These are phyloP conservation scores for Schizonepeta tenuifolia DNA, from an alignment of 257 asterid genomes.

Conservation along the genomic window DNA sequence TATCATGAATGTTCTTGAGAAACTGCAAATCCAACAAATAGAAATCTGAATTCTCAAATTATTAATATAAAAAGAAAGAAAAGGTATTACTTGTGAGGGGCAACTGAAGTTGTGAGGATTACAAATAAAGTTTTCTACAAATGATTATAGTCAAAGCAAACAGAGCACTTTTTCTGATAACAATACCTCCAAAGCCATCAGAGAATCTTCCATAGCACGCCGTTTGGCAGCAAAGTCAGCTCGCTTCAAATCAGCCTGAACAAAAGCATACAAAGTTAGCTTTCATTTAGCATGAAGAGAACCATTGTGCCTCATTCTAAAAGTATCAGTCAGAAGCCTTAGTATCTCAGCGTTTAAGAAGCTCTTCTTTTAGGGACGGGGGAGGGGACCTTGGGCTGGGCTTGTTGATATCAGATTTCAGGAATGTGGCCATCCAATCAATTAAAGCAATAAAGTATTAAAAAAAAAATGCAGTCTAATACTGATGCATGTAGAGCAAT, in stretches of 20 bases:
- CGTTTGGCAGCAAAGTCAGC: conserved; percentile 86
- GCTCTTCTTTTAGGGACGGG: background rate
- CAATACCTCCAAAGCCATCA: conserved; percentile 83
- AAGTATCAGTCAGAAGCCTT: background rate
- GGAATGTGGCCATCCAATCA: background rate
- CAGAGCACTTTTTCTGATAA: conserved; percentile 16
- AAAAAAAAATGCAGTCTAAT: background rate
- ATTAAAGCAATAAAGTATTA: background rate
- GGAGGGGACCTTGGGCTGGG: background rate
- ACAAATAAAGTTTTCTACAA: conserved; percentile 11
- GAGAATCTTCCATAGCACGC: conserved; percentile 93
- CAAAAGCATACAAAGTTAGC: conserved; percentile 29
- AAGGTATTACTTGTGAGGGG: conserved; percentile 17
- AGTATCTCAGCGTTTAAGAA: background rate
- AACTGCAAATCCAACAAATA: conserved; percentile 67
- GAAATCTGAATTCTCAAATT: conserved; percentile 36
- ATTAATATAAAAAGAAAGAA: conserved; percentile 23
- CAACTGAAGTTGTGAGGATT: conserved; percentile 1
- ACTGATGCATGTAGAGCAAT: background rate
- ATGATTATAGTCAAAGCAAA: conserved; percentile 6
- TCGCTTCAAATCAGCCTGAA: conserved; percentile 87
- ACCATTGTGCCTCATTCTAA: background rate
- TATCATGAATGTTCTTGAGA: conserved; percentile 78
- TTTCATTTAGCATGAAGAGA: background rate
- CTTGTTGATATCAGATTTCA: background rate